Evolutionary conservation across 352 stramenopile genomes (phyloP).

Genomic region (Phytophthora pisi): DNA sequence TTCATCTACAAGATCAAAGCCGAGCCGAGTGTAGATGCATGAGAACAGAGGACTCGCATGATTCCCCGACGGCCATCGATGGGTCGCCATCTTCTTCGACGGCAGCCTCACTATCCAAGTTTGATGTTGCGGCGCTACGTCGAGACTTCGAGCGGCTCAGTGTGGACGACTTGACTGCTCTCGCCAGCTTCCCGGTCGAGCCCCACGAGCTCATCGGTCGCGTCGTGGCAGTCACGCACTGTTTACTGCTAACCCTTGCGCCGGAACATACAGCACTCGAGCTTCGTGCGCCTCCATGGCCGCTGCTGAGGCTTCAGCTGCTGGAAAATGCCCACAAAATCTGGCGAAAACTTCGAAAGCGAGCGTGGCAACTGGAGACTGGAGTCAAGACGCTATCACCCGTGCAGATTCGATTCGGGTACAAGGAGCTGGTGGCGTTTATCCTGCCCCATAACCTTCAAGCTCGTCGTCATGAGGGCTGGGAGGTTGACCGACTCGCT

Average conservation of each 20-base stretch:
- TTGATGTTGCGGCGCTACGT: constrained; percentile 28
- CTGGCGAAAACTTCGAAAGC: constrained; percentile 48
- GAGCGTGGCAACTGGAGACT: constrained; percentile 40
- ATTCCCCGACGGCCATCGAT: neutral
- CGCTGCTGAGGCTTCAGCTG: constrained; percentile 60
- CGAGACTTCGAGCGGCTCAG: constrained; percentile 37
- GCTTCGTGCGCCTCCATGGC: constrained; percentile 46
- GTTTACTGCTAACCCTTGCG: constrained; percentile 50
- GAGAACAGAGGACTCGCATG: constrained; percentile 18
- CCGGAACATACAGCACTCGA: constrained; percentile 29
- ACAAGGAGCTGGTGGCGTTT: constrained; percentile 32
- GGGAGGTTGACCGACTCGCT: constrained; percentile 26
- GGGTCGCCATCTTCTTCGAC: neutral
- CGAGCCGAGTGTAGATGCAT: constrained; percentile 23
- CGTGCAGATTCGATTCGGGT: constrained; percentile 49
- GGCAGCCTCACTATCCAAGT: constrained; percentile 6
- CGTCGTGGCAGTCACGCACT: constrained; percentile 43
- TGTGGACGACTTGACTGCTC: constrained; percentile 46
- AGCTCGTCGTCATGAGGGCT: neutral
- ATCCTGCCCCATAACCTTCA: constrained; percentile 11
- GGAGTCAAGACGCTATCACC: constrained; percentile 24
- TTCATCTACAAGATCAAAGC: neutral
- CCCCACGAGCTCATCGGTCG: constrained; percentile 51
- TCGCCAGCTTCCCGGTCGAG: constrained; percentile 47
- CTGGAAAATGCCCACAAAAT: constrained; percentile 36